Percentiles rank a stretch among this genome's conserved stretches.
These are phyloP conservation scores for Blastomyces percursus DNA, from an alignment of 2,329 filamentous ascomycete genomes.

Conservation along the genomic window DNA sequence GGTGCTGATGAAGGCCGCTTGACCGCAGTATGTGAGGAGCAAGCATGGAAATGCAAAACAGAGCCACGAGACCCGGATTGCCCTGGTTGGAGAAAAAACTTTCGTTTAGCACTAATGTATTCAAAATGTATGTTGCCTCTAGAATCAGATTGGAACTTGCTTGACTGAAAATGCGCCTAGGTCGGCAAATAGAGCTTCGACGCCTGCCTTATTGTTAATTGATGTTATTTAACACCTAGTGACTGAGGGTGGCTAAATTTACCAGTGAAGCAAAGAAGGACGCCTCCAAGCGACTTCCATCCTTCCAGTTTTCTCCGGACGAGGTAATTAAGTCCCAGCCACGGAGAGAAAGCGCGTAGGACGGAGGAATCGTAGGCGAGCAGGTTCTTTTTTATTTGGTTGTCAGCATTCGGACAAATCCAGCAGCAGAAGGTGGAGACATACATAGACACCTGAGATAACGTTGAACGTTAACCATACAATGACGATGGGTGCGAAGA, in stretches of 20 bases:
- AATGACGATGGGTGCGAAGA: constrained; percentile 46
- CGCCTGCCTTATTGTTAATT: constrained; percentile 34
- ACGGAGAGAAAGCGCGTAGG: constrained; percentile 42
- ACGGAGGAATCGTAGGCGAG: constrained; percentile 38
- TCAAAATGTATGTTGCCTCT: constrained; percentile 31
- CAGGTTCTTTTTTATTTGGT: constrained; percentile 27
- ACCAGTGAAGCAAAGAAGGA: constrained; percentile 59
- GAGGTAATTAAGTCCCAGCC: constrained; percentile 41
- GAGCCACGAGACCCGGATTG: constrained; percentile 65
- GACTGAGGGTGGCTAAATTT: background rate
- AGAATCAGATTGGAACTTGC: constrained; percentile 8
- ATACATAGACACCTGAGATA: constrained; percentile 42
- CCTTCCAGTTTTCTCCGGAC: constrained; percentile 41
- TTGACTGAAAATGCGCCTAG: constrained; percentile 53
- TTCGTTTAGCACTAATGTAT: constrained; percentile 9
- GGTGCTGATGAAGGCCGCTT: constrained; percentile 59
- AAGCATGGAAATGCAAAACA: constrained; percentile 57
- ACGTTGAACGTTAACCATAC: constrained; percentile 46
- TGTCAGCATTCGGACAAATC: background rate
- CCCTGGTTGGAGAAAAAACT: constrained; percentile 25
- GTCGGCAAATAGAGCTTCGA: constrained; percentile 70
- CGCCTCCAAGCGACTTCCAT: constrained; percentile 47
- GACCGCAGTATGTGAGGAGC: constrained; percentile 51
- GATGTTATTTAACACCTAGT: background rate
- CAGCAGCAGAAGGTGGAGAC: constrained; percentile 6